Evolutionary conservation across 441 rosid genomes (phyloP).

Genomic region (Erodium trifolium): DNA sequence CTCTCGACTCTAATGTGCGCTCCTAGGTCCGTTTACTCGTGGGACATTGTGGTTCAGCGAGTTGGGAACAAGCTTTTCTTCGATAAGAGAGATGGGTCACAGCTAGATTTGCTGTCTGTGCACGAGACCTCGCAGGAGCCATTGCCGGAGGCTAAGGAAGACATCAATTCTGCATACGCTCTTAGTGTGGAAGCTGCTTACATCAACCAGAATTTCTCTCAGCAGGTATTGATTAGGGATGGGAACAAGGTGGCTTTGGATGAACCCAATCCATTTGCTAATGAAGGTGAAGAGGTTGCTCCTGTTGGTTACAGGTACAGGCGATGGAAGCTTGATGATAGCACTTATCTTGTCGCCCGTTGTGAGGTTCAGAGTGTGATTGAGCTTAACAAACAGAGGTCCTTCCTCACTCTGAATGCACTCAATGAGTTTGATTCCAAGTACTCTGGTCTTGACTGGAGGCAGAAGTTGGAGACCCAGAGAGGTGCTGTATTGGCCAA

Average conservation of each 20-base stretch:
- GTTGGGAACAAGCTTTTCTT: conserved; percentile 82
- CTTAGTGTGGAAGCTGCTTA: conserved; percentile 83
- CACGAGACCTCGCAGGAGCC: conserved; percentile 90
- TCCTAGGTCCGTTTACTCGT: conserved; percentile 73
- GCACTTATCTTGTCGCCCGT: conserved; percentile 64
- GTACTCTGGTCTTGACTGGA: conserved; percentile 92
- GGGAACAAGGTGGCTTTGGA: conserved; percentile 69
- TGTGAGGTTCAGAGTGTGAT: conserved; percentile 84
- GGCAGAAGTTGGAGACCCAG: conserved; percentile 91
- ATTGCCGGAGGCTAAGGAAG: conserved; percentile 77
- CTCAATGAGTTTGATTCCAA: conserved; percentile 88
- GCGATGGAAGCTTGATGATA: conserved; percentile 81
- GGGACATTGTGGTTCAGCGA: conserved; percentile 80
- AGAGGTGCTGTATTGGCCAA: conserved; percentile 87
- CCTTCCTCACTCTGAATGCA: conserved; percentile 71
- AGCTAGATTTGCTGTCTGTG: conserved; percentile 71
- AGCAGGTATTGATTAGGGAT: conserved; percentile 74
- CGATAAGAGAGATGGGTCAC: conserved; percentile 79
- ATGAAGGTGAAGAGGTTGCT: conserved; percentile 79
- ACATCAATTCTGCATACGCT: conserved; percentile 69
- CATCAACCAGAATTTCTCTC: conserved; percentile 79
- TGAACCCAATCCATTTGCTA: conserved; percentile 78
- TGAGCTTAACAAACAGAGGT: conserved; percentile 63
- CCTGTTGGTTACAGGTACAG: conserved; percentile 82
- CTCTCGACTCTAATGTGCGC: conserved; percentile 73